Base-by-base conservation (phyloP, 371 early-diverging fungal genomes). In the Rhizopus microsporus region DNA sequence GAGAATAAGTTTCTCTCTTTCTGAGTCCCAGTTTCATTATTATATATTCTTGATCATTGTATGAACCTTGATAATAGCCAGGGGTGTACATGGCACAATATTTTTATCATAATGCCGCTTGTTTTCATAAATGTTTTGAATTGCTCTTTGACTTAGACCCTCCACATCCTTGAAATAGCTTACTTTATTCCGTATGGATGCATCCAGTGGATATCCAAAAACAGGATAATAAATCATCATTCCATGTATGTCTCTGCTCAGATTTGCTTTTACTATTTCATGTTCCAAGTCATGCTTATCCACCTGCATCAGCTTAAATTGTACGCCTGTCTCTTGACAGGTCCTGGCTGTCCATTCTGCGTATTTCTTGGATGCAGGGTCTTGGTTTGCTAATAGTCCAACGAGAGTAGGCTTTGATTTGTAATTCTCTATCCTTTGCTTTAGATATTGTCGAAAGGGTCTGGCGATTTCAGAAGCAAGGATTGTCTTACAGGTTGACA, bases 211-310 rank as follows among this genome's bases (percentile, higher is more conserved):
- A 60, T 89, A 88, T 33, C 93, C 93, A 80, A 93, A 96, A 15
- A 96, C 95, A 5, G 96, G 96, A 68, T 96, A 97, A 75, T 93
- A 93, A 40, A 96, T 92, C 86, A 96, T 91, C 65, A 95, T 94
- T 13, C 96, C 97, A 68, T 94, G 86, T 29, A 96, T 88, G 1
- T 44, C 55, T 16, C 67, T 59, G 57, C 96, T 95, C 54, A 80
- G 64, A 80, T 98, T 98, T 23, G 96, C 96, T 39, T 89, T 90
- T 33, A 86, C 69, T 56, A 97, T 88, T 59, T 73, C 74, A 51
- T 85, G 79, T 69, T 96, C 94, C 17, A 98, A 82, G 17, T 88
- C 85, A 45, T 89, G 86, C 64, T 91, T 85, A 51, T 85, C 77
- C 42, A 90, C 86, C 63, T 89, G 81, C 16, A 93, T 82, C n/a